phyloP scores from a whole-genome alignment of 345 rosid genomes.

The Anacardium occidentale region DNA sequence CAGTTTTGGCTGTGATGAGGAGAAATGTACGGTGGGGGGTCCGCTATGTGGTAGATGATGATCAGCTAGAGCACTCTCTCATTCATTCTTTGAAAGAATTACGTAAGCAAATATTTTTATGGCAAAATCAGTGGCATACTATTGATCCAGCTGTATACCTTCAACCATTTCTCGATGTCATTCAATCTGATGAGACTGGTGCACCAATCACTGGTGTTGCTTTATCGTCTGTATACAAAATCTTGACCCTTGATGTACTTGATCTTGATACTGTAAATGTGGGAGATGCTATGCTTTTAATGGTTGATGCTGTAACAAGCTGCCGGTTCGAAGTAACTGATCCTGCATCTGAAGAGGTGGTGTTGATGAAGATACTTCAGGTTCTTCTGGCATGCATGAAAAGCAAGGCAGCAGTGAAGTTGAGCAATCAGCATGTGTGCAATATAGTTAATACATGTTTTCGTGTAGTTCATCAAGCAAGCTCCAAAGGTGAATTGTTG shows the following conservation, averaged over 20 bases:
- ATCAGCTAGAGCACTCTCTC: conserved; percentile 68
- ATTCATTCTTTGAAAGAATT: conserved; percentile 68
- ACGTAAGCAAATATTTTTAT: conserved; percentile 58
- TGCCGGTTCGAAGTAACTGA: conserved; percentile 79
- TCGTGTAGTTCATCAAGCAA: conserved; percentile 73
- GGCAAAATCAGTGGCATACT: conserved; percentile 52
- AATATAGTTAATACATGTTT: conserved; percentile 64
- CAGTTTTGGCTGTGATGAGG: conserved; percentile 78
- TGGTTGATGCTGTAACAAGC: conserved; percentile 66
- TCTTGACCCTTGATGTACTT: conserved; percentile 60
- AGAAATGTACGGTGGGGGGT: conserved; percentile 78
- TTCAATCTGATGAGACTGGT: conserved; percentile 72
- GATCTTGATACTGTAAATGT: conserved; percentile 55
- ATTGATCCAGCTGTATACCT: conserved; percentile 56
- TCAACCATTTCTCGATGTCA: conserved; percentile 73
- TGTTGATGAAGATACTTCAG: conserved; percentile 77
- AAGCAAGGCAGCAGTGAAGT: conserved; percentile 57
- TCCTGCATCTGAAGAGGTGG: conserved; percentile 77
- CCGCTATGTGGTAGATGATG: conserved; percentile 53
- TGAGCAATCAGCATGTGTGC: conserved; percentile 74
- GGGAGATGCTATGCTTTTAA: conserved; percentile 58
- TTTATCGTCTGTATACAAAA: conserved; percentile 70
- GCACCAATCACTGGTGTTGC: conserved; percentile 84
- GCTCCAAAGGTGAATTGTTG: conserved; percentile 68
- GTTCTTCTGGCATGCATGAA: conserved; percentile 78